A percentile compares a stretch with the other conserved stretches of the same genome.
These are phyloP conservation scores for Endotrypanum monterogeii DNA, from an alignment of 208 protist species.

Conservation along the genomic window DNA sequence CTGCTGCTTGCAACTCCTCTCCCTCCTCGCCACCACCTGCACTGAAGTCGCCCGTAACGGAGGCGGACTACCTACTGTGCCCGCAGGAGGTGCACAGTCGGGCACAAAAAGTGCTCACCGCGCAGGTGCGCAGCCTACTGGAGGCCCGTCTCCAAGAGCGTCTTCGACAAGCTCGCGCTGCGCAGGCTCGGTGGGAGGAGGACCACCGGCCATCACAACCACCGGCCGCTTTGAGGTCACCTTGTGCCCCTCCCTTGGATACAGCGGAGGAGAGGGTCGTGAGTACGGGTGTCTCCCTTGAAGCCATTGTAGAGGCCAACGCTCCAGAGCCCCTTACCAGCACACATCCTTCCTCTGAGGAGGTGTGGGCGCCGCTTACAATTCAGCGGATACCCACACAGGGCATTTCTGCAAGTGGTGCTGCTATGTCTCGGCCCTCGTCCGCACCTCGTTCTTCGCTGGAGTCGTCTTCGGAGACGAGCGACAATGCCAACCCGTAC, in stretches of 20 bases:
- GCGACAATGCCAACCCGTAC: conserved; percentile 14
- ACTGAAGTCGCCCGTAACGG: conserved; percentile 1
- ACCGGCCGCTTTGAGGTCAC: background rate
- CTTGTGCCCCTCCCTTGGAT: background rate
- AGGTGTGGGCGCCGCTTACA: background rate
- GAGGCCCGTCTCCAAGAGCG: conserved; percentile 24
- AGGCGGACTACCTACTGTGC: conserved; percentile 20
- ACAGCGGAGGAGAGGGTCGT: background rate
- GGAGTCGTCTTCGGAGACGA: background rate
- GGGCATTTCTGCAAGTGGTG: background rate
- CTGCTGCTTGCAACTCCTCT: background rate
- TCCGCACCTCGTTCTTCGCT: background rate
- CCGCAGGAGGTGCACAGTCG: conserved; percentile 23
- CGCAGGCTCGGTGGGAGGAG: conserved; percentile 5
- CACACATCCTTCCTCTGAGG: background rate
- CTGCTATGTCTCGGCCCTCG: background rate
- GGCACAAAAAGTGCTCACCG: conserved; percentile 22
- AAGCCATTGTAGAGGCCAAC: too few species aligned
- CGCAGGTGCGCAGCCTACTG: conserved; percentile 24
- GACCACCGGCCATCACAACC: background rate
- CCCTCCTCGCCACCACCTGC: background rate
- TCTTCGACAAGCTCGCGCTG: conserved; percentile 12
- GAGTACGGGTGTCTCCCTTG: background rate
- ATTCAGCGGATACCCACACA: background rate
- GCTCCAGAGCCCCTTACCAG: too few species aligned